Base-by-base conservation (phyloP, 805 yeast species). In the Saccharomycopsis guyanensis region DNA sequence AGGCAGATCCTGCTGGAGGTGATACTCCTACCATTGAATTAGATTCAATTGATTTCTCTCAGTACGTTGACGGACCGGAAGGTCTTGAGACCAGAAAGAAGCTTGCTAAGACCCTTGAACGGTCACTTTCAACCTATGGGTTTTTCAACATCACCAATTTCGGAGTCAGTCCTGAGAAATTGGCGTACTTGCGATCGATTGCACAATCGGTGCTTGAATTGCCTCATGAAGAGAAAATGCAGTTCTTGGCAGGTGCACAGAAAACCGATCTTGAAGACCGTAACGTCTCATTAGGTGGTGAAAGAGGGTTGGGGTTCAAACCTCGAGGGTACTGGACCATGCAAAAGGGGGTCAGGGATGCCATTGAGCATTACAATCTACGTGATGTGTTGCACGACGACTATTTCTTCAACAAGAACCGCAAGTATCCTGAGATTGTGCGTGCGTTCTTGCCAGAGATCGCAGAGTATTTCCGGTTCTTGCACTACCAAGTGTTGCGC, bases 261-360 rank as follows among this genome's bases (percentile, higher is more conserved):
- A 54, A 51, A 13, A 56, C 58, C 40, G 64, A 60, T 40, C 54
- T 55, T 19, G 64, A 60, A 49, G 50, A 56, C 31, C 42, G 43
- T 1, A 46, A 46, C 6, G 39, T 49, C 20, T 55, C 59, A 2
- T 50, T 62, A 2, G 71, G 72, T 1, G 66, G 66, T 6, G 68
- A 68, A 49, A 56, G 69, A 25, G 70, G 68, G 10, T 57, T 57
- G 40, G 72, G 72, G 1, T 68, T 57, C 53, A 68, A 68, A 47
- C 71, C 72, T 4, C 60, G 55, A 44, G 71, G 70, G 2, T 66
- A 65, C 48, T 68, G 72, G 72, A 56, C 60, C 2, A 63, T 66
- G 54, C 60, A 63, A 24, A 61, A 66, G 45, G 64, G 63, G 1
- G 60, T 64, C 5, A 55, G 62, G 22, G 72, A 68, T 49, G 57